phyloP scores from a whole-genome alignment of 257 asterid species.

The Cynanchum wilfordii region DNA sequence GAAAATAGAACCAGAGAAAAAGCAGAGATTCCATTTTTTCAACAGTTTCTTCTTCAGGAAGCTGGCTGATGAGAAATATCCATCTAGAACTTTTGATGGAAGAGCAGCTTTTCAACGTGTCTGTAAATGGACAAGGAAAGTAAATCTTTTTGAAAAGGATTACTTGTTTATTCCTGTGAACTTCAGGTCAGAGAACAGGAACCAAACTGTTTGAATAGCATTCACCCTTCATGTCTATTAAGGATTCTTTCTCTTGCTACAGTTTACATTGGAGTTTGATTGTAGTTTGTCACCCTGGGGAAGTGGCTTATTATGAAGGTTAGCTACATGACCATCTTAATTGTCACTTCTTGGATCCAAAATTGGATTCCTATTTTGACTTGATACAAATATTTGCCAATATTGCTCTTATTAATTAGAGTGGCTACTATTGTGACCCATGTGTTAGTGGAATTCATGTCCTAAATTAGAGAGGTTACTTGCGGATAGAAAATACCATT shows the following conservation, averaged over 20 bases:
- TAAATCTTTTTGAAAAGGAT: constrained; percentile 70
- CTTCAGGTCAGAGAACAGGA: constrained; percentile 58
- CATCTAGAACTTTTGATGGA: constrained; percentile 42
- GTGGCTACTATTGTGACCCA: neutral
- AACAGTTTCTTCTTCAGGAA: constrained; percentile 91
- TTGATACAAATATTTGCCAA: neutral
- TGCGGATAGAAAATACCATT: neutral
- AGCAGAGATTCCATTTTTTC: constrained; percentile 67
- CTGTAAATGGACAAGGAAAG: constrained; percentile 82
- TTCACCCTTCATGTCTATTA: constrained; percentile 19
- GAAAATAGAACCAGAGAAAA: constrained; percentile 43
- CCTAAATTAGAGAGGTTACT: neutral
- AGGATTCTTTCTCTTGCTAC: constrained; percentile 20
- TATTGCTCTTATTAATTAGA: neutral
- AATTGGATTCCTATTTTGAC: neutral
- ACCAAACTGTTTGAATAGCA: constrained; percentile 8
- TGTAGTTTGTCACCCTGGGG: constrained; percentile 83
- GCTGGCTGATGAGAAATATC: constrained; percentile 52
- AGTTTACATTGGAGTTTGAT: constrained; percentile 99
- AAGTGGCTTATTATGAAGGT: constrained; percentile 54
- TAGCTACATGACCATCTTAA: constrained; percentile 8
- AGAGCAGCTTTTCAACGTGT: constrained; percentile 61
- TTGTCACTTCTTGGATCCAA: neutral
- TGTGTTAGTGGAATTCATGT: neutral
- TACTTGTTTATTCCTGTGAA: constrained; percentile 82